Evolutionary conservation across 2,329 filamentous ascomycete genomes (phyloP), one percentile per base, ranked within the genome.

Genomic region (Cadophora malorum): DNA sequence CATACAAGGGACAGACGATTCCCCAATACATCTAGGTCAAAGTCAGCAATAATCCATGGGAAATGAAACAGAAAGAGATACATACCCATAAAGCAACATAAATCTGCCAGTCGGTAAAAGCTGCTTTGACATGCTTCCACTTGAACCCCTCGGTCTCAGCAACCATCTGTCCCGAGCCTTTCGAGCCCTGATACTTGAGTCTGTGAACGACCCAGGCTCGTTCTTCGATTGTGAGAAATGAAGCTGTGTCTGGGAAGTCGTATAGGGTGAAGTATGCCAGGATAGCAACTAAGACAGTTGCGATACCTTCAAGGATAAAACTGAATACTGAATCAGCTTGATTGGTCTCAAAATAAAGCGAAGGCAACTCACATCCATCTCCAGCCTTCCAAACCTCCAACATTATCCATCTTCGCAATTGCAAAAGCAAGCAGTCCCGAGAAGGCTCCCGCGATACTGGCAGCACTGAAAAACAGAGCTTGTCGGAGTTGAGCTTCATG

Each of bases 11-110:
- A 65, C 79, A 81, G 45, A 83, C 80, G 64, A 89, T 88, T n/a
- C 88, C 87, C 83, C 88, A 90, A 74, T 89, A 90, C 60, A 91
- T 86, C 66, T 90, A 31, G 1, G n/a, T 80, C 7, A 19, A 16
- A 28, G 4, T 56, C 33, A 47, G 62, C 25, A 12, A 28, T 19
- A 28, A 47, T 28, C n/a, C 21, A 8, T 33, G 16, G n/a, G 8
- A 4, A 12, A 25, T 12, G 47, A 10, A 31, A 64, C 31, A 10
- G 4, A 31, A 28, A 52, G 33, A n/a, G 6, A 14, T 21, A 56
- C 31, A 8, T n/a, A 64, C 62, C 50, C 50, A 64, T 47, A 64
- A 53, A 2, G 62, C 62, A 41, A 64, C 50, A 49, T 71, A 83
- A 45, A 83, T 79, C 70, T 84, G 82, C 81, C 81, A 83, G 68